Percentiles rank a stretch among this genome's conserved stretches.
These are phyloP conservation scores for Tagetes erecta DNA, from an alignment of 129 eudicot species.

Conservation along the genomic window DNA sequence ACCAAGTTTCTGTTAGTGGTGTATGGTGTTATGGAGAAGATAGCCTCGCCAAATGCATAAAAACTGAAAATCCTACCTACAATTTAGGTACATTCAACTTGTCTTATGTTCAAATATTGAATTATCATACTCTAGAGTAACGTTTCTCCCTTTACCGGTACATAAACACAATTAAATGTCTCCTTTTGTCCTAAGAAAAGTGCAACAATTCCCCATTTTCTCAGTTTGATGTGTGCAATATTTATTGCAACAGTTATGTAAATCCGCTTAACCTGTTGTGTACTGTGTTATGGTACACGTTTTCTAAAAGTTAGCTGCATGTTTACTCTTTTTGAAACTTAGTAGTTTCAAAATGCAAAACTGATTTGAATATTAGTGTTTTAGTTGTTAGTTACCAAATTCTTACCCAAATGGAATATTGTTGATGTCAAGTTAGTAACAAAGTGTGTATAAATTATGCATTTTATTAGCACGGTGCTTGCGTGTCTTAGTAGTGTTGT, in stretches of 20 bases:
- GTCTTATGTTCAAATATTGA: background rate
- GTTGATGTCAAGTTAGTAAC: conserved; percentile 17
- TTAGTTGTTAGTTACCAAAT: background rate
- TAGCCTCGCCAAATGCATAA: conserved; percentile 38
- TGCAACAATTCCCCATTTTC: conserved; percentile 9
- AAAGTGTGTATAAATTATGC: background rate
- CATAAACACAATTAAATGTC: conserved; percentile 2
- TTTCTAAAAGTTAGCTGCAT: background rate
- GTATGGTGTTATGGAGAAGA: conserved; percentile 55
- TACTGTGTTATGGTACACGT: too few species aligned
- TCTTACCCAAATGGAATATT: background rate
- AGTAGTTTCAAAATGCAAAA: background rate
- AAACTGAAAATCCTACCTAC: conserved; percentile 38
- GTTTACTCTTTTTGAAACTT: background rate
- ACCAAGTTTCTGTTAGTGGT: conserved; percentile 54
- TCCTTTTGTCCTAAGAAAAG: background rate
- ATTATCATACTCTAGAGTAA: conserved; percentile 11
- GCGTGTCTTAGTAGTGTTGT: background rate
- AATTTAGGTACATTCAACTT: conserved; percentile 41
- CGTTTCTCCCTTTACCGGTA: background rate
- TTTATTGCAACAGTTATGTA: background rate
- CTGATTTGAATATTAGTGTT: background rate
- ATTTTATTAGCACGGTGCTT: background rate
- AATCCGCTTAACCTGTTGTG: too few species aligned
- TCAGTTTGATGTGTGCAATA: background rate